A percentile compares a stretch with the other conserved stretches of the same genome.
Conservation (phyloP, 2,329 filamentous ascomycete genomes). For the Aspergillus sojae region DNA sequence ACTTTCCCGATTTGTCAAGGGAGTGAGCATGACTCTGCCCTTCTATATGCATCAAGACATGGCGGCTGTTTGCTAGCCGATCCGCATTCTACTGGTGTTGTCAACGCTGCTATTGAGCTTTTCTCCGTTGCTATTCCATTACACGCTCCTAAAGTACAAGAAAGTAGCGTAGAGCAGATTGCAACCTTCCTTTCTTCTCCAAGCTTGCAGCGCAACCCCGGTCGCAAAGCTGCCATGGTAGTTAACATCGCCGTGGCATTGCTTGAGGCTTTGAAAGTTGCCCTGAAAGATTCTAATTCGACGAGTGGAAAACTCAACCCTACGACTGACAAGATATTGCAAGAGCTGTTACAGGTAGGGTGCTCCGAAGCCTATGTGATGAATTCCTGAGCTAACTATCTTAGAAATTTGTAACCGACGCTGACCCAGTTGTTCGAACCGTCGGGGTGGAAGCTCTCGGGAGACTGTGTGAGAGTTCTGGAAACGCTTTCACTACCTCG, state of each 20-base stretch:
- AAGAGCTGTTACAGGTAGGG: constrained; percentile 75
- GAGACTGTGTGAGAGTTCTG: constrained; percentile 79
- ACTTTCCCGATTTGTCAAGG: constrained; percentile 73
- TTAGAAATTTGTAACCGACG: constrained; percentile 73
- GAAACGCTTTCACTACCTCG: constrained; percentile 82
- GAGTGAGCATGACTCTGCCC: constrained; percentile 84
- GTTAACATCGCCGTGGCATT: constrained; percentile 87
- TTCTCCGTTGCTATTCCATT: constrained; percentile 91
- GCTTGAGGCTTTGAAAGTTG: constrained; percentile 77
- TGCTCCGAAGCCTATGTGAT: constrained; percentile 5
- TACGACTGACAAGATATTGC: constrained; percentile 73
- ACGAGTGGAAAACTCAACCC: constrained; percentile 71
- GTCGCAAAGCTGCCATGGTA: constrained; percentile 84
- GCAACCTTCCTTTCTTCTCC: constrained; percentile 83
- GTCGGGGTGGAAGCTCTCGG: constrained; percentile 85
- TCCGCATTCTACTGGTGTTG: constrained; percentile 86
- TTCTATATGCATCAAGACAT: constrained; percentile 66
- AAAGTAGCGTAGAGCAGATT: constrained; percentile 93
- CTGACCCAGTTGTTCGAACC: constrained; percentile 82
- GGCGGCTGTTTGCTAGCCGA: constrained; percentile 62
- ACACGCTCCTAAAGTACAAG: constrained; percentile 88
- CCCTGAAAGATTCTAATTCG: constrained; percentile 76
- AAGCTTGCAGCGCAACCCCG: constrained; percentile 79
- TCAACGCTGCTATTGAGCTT: constrained; percentile 89
- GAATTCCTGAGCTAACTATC: constrained; percentile 4